Evolutionary conservation across 257 asterid genomes (phyloP).

Genomic region (Nicotiana noctiflora): DNA sequence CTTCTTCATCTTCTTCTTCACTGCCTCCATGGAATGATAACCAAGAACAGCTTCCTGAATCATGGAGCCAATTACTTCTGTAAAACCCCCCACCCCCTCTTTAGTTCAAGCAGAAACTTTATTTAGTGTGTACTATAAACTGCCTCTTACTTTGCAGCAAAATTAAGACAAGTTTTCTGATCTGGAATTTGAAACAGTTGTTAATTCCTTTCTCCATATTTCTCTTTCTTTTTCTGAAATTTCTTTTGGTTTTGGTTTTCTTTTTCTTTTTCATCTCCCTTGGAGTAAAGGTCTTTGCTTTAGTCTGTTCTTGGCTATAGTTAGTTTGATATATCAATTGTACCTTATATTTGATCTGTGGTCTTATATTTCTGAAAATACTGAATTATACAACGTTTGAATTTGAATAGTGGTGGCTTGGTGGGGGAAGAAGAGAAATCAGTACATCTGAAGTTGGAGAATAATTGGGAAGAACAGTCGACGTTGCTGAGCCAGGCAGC

Average conservation of each 20-base stretch:
- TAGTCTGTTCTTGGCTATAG: background rate
- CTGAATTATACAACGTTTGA: background rate
- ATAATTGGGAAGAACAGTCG: conserved; percentile 38
- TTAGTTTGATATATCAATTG: background rate
- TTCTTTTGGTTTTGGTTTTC: no score
- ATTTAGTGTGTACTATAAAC: no score
- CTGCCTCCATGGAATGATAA: conserved; percentile 28
- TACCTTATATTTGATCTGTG: conserved; percentile 1
- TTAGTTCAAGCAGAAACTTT: background rate
- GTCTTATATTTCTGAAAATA: no score
- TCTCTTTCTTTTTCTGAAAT: no score
- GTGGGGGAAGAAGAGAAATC: conserved; percentile 47
- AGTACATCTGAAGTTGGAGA: conserved; percentile 31
- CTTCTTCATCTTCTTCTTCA: conserved; percentile 7
- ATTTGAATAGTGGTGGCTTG: conserved; percentile 45
- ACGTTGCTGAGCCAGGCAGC: conserved; percentile 22
- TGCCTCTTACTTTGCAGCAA: no score
- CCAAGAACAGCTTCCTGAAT: conserved; percentile 47
- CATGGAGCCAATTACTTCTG: conserved; percentile 73
- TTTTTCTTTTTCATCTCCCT: background rate
- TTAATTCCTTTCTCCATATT: no score
- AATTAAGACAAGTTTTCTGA: no score
- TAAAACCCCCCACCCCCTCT: conserved; percentile 19
- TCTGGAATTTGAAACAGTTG: no score
- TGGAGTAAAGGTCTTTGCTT: background rate